phyloP scores from a whole-genome alignment of 257 asterid genomes.

The Verbascum thapsus region DNA sequence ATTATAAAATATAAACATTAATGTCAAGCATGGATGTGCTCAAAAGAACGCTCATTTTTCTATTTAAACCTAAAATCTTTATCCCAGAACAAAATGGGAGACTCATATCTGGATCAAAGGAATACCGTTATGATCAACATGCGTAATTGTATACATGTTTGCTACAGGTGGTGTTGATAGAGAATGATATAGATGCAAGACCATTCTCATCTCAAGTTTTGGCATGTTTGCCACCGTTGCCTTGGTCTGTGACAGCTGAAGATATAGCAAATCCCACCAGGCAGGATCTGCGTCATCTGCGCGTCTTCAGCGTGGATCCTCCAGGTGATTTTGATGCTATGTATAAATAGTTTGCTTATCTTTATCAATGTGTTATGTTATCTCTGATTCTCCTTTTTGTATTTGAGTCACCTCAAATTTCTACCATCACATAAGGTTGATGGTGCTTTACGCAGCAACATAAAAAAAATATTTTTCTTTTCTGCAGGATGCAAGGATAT shows the following conservation, averaged over 20 bases:
- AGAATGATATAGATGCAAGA: slow-evolving; percentile 91
- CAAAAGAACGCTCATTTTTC: slow-evolving; percentile 16
- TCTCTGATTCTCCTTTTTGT: slow-evolving; percentile 9
- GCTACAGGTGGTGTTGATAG: slow-evolving; percentile 86
- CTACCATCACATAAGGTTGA: slow-evolving; percentile 9
- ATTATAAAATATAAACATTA: not conserved
- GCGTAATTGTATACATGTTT: slow-evolving; percentile 20
- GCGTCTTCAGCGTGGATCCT: slow-evolving; percentile 98
- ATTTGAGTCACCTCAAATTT: slow-evolving; percentile 15
- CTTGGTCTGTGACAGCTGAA: slow-evolving; percentile 86
- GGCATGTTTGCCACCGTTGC: slow-evolving; percentile 96
- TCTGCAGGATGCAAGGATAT: slow-evolving; percentile 93
- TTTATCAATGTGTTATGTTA: slow-evolving; percentile 19
- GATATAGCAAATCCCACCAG: slow-evolving; percentile 79
- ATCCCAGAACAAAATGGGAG: slow-evolving; percentile 20
- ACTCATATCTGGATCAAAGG: slow-evolving; percentile 14
- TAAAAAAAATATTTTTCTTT: slow-evolving; percentile 24
- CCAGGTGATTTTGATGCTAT: slow-evolving; percentile 64
- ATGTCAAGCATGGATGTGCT: not conserved
- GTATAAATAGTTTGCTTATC: slow-evolving; percentile 11
- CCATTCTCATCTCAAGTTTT: slow-evolving; percentile 96
- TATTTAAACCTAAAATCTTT: slow-evolving; percentile 8
- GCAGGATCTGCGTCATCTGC: slow-evolving; percentile 82
- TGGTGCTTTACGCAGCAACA: slow-evolving; percentile 13
- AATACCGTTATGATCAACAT: slow-evolving; percentile 23